These are phyloP conservation scores for Colletotrichum karsti DNA, from an alignment of 2,329 filamentous ascomycete species.

Conservation along the genomic window DNA sequence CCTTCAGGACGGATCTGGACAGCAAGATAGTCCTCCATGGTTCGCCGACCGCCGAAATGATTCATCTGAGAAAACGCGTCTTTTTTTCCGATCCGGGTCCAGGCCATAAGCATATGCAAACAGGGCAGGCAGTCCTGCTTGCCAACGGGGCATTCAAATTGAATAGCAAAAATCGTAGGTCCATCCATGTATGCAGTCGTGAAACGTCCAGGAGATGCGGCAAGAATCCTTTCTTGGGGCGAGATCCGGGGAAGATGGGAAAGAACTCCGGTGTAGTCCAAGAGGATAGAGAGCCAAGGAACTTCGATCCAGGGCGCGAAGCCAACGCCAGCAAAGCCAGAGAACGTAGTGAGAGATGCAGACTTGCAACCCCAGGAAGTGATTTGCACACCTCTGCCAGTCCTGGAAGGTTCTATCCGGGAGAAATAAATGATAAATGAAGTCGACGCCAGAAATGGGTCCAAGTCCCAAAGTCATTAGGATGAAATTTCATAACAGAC, in stretches of 20 bases:
- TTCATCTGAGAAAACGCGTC: constrained; percentile 8
- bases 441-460: constrained; percentile 30
- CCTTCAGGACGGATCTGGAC: constrained; percentile 24
- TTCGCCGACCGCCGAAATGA: constrained; percentile 11
- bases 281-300: constrained; percentile 3
- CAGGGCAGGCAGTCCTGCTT: constrained; percentile 23
- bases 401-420: constrained; percentile 26
- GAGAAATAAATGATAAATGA: constrained; percentile 27
- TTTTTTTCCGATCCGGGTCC: constrained; percentile 29
- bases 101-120: constrained; percentile 18
- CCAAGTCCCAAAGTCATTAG: constrained; percentile 29
- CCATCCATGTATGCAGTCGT: constrained; percentile 32
- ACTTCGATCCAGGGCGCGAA: constrained; percentile 1
- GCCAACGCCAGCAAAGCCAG: constrained; percentile 25
- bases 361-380: constrained; percentile 29
- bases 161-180: constrained; percentile 28
- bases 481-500: constrained; percentile 27
- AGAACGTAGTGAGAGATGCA: constrained; percentile 28
- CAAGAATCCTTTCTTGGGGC: constrained; percentile 20
- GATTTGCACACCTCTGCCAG: constrained; percentile 14
- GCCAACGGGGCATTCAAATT: constrained; percentile 13
- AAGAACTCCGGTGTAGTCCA: constrained; percentile 3
- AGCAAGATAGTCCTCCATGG: constrained; percentile 26
- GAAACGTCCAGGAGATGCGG: constrained; percentile 27
- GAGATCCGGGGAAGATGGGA: constrained; percentile 9